Percentiles rank a stretch among this genome's conserved stretches.
Conservation (phyloP, 2,329 filamentous ascomycete genomes). For the Penicillium brevicompactum region DNA sequence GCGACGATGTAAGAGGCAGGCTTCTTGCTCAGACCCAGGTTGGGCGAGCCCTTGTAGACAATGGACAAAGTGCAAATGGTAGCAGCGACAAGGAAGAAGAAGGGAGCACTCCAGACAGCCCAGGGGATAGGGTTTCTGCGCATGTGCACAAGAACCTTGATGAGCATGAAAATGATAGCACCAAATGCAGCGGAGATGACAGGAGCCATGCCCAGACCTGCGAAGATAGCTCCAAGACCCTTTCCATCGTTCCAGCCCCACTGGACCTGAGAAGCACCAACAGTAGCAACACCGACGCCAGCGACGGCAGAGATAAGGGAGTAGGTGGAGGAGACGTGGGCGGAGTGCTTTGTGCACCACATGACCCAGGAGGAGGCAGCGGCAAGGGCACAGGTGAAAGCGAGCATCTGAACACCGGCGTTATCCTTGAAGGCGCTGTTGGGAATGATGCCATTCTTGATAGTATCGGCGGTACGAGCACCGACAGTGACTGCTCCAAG, state of each 20-base stretch:
- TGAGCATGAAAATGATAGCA: conserved; percentile 70
- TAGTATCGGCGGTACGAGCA: conserved; percentile 71
- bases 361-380: conserved; percentile 66
- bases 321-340: conserved; percentile 73
- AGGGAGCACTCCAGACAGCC: conserved; percentile 72
- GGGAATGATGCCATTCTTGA: conserved; percentile 77
- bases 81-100: conserved; percentile 76
- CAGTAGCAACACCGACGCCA: conserved; percentile 69
- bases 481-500: conserved; percentile 68
- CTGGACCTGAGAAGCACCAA: conserved; percentile 62
- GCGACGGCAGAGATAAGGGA: conserved; percentile 70
- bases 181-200: conserved; percentile 66
- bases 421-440: conserved; percentile 59
- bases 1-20: conserved; percentile 67
- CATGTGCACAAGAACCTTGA: conserved; percentile 71
- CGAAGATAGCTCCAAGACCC: conserved; percentile 72
- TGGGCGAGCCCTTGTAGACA: conserved; percentile 79
- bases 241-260: conserved; percentile 71
- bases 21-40: conserved; percentile 61
- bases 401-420: conserved; percentile 68
- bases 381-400: conserved; percentile 41
- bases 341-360: conserved; percentile 75
- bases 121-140: conserved; percentile 71
- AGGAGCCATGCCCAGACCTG: conserved; percentile 66
- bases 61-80: conserved; percentile 76